Evolutionary conservation across 78 protist species (phyloP).

Genomic region (Tieghemostelium lacteum): DNA sequence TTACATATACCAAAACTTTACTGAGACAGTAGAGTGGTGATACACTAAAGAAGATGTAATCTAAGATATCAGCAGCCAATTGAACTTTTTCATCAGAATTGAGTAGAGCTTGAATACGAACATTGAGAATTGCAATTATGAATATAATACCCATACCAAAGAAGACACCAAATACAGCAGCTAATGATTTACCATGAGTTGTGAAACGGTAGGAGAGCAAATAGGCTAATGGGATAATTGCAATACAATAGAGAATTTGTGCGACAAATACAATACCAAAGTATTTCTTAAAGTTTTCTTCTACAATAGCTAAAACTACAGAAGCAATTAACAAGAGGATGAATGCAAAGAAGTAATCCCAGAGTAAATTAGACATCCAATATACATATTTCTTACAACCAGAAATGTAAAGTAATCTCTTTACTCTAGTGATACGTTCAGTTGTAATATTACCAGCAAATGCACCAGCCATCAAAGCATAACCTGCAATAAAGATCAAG

Average conservation of each 20-base stretch:
- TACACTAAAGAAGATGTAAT: constrained; percentile 2
- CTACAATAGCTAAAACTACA: background rate
- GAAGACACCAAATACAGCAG: constrained; percentile 43
- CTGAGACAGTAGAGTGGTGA: constrained; percentile 52
- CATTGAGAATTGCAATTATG: background rate
- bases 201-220: constrained; percentile 23
- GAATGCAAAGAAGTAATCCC: constrained; percentile 61
- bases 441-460: constrained; percentile 45
- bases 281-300: constrained; percentile 11
- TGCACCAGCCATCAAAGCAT: constrained; percentile 63
- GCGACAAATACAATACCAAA: constrained; percentile 41
- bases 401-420: constrained; percentile 42
- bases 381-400: constrained; percentile 52
- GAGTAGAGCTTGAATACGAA: background rate
- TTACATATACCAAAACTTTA: background rate
- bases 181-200: constrained; percentile 49
- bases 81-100: background rate
- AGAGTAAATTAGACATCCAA: constrained; percentile 54
- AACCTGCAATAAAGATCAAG: constrained; percentile 38
- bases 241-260: background rate
- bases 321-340: background rate
- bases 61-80: background rate
- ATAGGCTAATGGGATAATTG: constrained; percentile 42
- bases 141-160: constrained; percentile 24
- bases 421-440: constrained; percentile 28